phyloP scores from a whole-genome alignment of 1,139 yeast species.

The Zhuliangozyma parablackwelliae region DNA sequence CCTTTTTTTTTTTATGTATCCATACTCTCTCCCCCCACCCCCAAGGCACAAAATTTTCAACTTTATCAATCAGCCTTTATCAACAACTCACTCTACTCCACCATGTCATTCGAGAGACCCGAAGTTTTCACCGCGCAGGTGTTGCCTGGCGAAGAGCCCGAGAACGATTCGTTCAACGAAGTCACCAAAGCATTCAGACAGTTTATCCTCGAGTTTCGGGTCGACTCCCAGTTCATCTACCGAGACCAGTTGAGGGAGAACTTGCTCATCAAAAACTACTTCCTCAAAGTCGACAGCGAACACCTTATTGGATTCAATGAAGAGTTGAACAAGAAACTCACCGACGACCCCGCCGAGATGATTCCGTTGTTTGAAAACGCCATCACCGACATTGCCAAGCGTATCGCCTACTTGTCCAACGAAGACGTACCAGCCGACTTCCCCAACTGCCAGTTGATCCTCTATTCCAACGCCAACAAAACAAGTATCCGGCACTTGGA shows the following conservation, averaged over 20 bases:
- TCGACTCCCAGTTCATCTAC: constrained; percentile 78
- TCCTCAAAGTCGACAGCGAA: constrained; percentile 71
- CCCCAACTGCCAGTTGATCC: constrained; percentile 79
- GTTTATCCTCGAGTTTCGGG: constrained; percentile 81
- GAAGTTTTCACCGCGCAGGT: constrained; percentile 82
- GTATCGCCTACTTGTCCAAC: constrained; percentile 61
- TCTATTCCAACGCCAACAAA: constrained; percentile 69
- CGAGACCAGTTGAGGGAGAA: constrained; percentile 91
- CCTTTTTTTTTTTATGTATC: constrained; percentile 4
- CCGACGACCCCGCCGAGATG: constrained; percentile 86
- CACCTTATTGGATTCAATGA: constrained; percentile 87
- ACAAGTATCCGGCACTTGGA: constrained; percentile 77
- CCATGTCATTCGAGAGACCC: constrained; percentile 75
- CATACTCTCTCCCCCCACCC: background rate
- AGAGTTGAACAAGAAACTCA: constrained; percentile 75
- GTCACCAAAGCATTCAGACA: constrained; percentile 74
- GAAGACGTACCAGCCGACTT: constrained; percentile 55
- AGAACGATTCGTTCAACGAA: constrained; percentile 68
- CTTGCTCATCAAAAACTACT: constrained; percentile 70
- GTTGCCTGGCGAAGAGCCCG: constrained; percentile 72
- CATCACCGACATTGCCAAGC: constrained; percentile 82
- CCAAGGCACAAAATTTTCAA: background rate
- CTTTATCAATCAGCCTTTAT: background rate
- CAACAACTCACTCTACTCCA: background rate
- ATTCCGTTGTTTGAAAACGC: constrained; percentile 88